Conservation (phyloP, 2,329 filamentous ascomycete genomes). For the Aspergillus sp. region DNA sequence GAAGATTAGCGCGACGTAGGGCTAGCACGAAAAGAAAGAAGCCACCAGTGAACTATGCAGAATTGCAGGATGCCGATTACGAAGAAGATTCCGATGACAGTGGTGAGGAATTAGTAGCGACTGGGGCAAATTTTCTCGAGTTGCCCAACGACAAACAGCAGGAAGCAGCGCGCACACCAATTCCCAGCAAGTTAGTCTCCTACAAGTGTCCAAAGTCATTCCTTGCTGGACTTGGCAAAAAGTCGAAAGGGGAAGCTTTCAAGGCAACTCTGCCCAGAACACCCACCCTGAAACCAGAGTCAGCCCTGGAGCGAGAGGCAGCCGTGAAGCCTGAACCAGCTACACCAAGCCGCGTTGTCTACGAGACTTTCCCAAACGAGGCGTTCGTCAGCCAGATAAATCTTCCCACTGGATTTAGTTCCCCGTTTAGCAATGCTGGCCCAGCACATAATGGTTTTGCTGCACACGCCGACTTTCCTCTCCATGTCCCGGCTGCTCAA, state of each 20-base stretch:
- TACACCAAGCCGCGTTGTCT: no score
- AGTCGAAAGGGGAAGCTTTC: no score
- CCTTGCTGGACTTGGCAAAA: background rate
- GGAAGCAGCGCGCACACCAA: background rate
- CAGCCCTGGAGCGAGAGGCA: background rate
- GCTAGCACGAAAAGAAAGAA: background rate
- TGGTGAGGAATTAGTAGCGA: conserved; percentile 13
- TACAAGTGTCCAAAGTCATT: conserved; percentile 12
- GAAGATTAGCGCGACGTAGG: background rate
- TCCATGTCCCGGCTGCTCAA: background rate
- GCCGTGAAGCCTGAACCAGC: background rate
- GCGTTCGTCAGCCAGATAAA: background rate
- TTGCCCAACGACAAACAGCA: conserved; percentile 14
- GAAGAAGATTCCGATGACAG: background rate
- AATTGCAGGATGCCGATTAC: background rate
- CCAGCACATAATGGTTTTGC: background rate
- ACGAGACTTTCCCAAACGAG: background rate
- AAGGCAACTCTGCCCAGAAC: background rate
- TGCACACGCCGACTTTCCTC: background rate
- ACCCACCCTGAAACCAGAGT: no score
- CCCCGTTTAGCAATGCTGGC: background rate
- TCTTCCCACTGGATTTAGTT: background rate
- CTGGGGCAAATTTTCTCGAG: conserved; percentile 19
- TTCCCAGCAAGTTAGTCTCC: conserved; percentile 12
- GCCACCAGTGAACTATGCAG: background rate